A percentile compares a stretch with the other conserved stretches of the same genome.
Evolutionary conservation across 2,329 filamentous ascomycete species (phyloP).

Genomic region (Bimuria novae-zelandiae): DNA sequence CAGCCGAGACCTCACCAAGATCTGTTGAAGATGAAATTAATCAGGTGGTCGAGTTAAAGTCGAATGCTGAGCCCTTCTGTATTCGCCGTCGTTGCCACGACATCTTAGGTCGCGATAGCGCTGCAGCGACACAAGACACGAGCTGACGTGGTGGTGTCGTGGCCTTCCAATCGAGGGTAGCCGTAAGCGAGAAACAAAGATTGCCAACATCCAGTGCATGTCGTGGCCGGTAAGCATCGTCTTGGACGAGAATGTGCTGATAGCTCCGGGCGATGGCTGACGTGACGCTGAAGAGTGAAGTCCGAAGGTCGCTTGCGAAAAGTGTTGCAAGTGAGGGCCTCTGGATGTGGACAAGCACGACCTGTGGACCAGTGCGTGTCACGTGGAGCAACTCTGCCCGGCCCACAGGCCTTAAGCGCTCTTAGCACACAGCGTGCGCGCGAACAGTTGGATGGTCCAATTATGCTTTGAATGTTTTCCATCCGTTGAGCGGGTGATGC

Average conservation of each 20-base stretch:
- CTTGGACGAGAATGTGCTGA: neutral
- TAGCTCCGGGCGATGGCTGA: neutral
- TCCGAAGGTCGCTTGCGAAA: neutral
- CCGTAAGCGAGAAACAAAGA: neutral
- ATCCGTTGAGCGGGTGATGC: too few relatives aligned
- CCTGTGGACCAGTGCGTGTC: too few relatives aligned
- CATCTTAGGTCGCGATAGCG: neutral
- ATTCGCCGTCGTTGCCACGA: neutral
- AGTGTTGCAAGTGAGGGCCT: too few relatives aligned
- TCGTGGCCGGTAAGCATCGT: neutral
- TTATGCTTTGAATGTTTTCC: too few relatives aligned
- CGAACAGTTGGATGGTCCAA: too few relatives aligned
- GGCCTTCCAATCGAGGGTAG: conserved; percentile 6
- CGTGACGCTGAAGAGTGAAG: neutral
- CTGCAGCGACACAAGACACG: conserved; percentile 5
- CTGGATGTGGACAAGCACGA: too few relatives aligned
- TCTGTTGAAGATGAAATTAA: conserved; percentile 29
- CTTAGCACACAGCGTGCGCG: too few relatives aligned
- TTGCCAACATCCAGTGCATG: neutral
- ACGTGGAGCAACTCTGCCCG: too few relatives aligned
- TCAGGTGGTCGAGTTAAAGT: conserved; percentile 22
- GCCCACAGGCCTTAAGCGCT: too few relatives aligned
- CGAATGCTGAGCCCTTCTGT: neutral
- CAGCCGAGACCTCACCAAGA: conserved; percentile 19
- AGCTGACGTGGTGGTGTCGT: conserved; percentile 12